These are phyloP conservation scores for Jackrogersella multiformis DNA, from an alignment of 495 filamentous ascomycete species.

Conservation along the genomic window DNA sequence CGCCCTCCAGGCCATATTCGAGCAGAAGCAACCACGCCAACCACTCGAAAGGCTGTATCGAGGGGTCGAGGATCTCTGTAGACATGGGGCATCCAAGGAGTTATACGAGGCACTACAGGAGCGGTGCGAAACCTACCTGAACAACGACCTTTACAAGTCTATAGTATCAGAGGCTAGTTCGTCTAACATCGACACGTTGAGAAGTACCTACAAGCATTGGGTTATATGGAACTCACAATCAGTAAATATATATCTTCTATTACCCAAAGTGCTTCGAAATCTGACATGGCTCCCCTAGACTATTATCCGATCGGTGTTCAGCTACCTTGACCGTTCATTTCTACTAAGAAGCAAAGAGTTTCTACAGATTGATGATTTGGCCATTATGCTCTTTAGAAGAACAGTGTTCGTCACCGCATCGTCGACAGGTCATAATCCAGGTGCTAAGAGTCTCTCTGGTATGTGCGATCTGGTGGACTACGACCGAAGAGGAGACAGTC, in stretches of 20 bases:
- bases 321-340: slow-evolving; percentile 90
- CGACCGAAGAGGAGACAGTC: slow-evolving; percentile 67
- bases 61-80: slow-evolving; percentile 88
- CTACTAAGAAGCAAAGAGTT: slow-evolving; percentile 69
- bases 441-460: slow-evolving; percentile 69
- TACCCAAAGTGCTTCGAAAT: slow-evolving; percentile 5
- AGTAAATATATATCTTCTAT: slow-evolving; percentile 52
- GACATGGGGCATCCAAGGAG: slow-evolving; percentile 72
- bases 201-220: slow-evolving; percentile 75
- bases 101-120: slow-evolving; percentile 69
- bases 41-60: slow-evolving; percentile 89
- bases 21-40: slow-evolving; percentile 64
- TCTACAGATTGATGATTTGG: slow-evolving; percentile 65
- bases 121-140: slow-evolving; percentile 61
- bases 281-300: slow-evolving; percentile 56
- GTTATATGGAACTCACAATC: slow-evolving; percentile 79
- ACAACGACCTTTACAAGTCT: slow-evolving; percentile 62
- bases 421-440: slow-evolving; percentile 60
- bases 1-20: slow-evolving; percentile 78
- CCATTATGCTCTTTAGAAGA: slow-evolving; percentile 65
- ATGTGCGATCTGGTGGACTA: slow-evolving; percentile 78
- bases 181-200: slow-evolving; percentile 70
- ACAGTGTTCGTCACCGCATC: slow-evolving; percentile 58
- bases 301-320: slow-evolving; percentile 84
- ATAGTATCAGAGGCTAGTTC: slow-evolving; percentile 60